phyloP scores from a whole-genome alignment of 2,329 filamentous ascomycete genomes.

The Hymenoscyphus linearis region DNA sequence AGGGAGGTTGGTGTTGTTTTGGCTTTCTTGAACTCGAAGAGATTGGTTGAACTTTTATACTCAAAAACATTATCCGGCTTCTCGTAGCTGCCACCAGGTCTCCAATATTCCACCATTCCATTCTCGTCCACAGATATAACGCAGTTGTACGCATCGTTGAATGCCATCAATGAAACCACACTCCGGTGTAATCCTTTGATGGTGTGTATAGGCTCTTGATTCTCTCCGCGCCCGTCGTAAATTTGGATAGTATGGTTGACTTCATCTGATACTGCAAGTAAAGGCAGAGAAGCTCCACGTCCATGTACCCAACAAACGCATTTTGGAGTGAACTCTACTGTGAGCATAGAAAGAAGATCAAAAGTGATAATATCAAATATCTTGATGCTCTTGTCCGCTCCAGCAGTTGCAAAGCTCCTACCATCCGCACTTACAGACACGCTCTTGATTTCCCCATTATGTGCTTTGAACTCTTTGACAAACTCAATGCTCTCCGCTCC shows the following conservation, averaged over 20 bases:
- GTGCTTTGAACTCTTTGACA: slow-evolving; percentile 94
- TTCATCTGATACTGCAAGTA: slow-evolving; percentile 78
- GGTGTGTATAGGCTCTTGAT: slow-evolving; percentile 67
- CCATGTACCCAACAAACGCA: slow-evolving; percentile 90
- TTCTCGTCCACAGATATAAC: slow-evolving; percentile 83
- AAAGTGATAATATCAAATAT: slow-evolving; percentile 82
- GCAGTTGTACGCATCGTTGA: slow-evolving; percentile 84
- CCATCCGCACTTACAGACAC: slow-evolving; percentile 87
- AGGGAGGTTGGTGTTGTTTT: slow-evolving; percentile 80
- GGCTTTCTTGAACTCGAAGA: slow-evolving; percentile 96
- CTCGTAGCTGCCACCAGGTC: slow-evolving; percentile 71
- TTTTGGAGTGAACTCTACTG: slow-evolving; percentile 68
- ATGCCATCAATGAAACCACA: slow-evolving; percentile 78
- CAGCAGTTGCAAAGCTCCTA: slow-evolving; percentile 86
- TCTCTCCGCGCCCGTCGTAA: slow-evolving; percentile 86
- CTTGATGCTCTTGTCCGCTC: slow-evolving; percentile 71
- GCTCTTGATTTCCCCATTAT: slow-evolving; percentile 75
- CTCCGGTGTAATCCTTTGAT: slow-evolving; percentile 75
- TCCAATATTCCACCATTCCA: slow-evolving; percentile 98
- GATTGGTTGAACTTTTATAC: slow-evolving; percentile 86
- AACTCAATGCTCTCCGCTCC: slow-evolving; percentile 86
- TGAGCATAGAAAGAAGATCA: slow-evolving; percentile 76
- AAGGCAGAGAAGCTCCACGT: slow-evolving; percentile 78
- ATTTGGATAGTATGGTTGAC: slow-evolving; percentile 68
- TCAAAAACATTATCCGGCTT: slow-evolving; percentile 90